A percentile compares a stretch with the other conserved stretches of the same genome.
These are phyloP conservation scores for Canavalia gladiata DNA, from an alignment of 306 rosid genomes.

Conservation along the genomic window DNA sequence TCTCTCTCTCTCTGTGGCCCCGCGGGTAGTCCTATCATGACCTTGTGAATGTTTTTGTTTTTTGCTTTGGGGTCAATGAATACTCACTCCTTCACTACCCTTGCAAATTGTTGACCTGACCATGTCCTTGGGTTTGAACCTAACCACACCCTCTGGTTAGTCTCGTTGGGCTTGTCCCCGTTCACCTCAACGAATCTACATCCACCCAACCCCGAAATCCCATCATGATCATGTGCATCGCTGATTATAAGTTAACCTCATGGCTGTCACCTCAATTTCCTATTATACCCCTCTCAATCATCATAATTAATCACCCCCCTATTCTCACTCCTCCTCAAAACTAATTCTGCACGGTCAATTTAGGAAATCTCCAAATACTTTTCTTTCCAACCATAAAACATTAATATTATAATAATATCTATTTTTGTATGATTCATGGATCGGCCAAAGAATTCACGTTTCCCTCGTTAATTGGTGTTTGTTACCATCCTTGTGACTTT, in stretches of 20 bases:
- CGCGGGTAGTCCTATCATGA: conserved; percentile 46
- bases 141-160: conserved; percentile 30
- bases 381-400: neutral
- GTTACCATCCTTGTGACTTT: neutral
- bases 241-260: conserved; percentile 9
- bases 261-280: neutral
- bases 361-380: neutral
- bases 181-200: conserved; percentile 49
- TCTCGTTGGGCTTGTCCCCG: conserved; percentile 51
- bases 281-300: neutral
- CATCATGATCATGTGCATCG: conserved; percentile 43
- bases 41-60: conserved; percentile 34
- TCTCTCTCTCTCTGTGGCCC: conserved; percentile 33
- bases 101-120: conserved; percentile 39
- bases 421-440: neutral
- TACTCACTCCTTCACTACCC: neutral
- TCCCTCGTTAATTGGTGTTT: neutral
- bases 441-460: neutral
- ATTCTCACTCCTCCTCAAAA: conserved; percentile 2
- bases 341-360: neutral
- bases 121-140: conserved; percentile 46
- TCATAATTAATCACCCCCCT: conserved; percentile 23
- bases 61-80: conserved; percentile 47
- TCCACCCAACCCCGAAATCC: conserved; percentile 29
- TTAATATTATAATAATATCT: neutral